Percentiles rank a stretch among this genome's conserved stretches.
phyloP scores from a whole-genome alignment of 768 basidiomycete genomes.

The Termitomyces sp. region DNA sequence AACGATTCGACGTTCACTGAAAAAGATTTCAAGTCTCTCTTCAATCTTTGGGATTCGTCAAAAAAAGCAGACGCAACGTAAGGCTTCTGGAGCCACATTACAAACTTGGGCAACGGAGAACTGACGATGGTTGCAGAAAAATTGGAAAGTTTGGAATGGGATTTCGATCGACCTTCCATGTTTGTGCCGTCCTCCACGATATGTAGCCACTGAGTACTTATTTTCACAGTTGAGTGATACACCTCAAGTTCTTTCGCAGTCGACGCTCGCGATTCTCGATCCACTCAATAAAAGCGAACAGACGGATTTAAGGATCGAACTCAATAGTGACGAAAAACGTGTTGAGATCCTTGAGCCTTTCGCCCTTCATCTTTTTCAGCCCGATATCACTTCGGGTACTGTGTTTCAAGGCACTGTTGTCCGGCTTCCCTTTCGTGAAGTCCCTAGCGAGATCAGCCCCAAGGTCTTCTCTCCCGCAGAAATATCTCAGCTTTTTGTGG shows the following conservation, averaged over 20 bases:
- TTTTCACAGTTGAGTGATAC: conserved; percentile 40
- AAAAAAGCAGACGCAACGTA: conserved; percentile 43
- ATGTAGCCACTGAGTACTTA: neutral
- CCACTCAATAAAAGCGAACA: conserved; percentile 28
- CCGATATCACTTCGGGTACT: neutral
- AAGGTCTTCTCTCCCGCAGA: conserved; percentile 26
- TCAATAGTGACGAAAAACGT: conserved; percentile 28
- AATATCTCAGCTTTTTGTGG: conserved; percentile 34
- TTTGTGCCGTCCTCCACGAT: conserved; percentile 16
- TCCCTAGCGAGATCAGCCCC: conserved; percentile 29
- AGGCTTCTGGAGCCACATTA: conserved; percentile 5
- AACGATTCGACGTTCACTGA: conserved; percentile 41
- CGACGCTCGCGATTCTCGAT: conserved; percentile 38
- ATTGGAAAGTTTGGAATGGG: conserved; percentile 54
- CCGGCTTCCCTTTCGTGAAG: conserved; percentile 41
- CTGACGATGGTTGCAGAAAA: conserved; percentile 27
- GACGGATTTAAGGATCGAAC: conserved; percentile 26
- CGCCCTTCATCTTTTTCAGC: conserved; percentile 11
- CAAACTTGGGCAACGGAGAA: neutral
- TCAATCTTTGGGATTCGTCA: conserved; percentile 40
- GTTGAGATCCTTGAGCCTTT: conserved; percentile 28
- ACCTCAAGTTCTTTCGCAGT: conserved; percentile 44
- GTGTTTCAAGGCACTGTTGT: conserved; percentile 38
- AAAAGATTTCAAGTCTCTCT: conserved; percentile 41
- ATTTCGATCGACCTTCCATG: conserved; percentile 49